Evolutionary conservation across 805 yeast species (phyloP), one percentile per base, ranked within the genome.

Genomic region (Scheffersomyces ergatensis): DNA sequence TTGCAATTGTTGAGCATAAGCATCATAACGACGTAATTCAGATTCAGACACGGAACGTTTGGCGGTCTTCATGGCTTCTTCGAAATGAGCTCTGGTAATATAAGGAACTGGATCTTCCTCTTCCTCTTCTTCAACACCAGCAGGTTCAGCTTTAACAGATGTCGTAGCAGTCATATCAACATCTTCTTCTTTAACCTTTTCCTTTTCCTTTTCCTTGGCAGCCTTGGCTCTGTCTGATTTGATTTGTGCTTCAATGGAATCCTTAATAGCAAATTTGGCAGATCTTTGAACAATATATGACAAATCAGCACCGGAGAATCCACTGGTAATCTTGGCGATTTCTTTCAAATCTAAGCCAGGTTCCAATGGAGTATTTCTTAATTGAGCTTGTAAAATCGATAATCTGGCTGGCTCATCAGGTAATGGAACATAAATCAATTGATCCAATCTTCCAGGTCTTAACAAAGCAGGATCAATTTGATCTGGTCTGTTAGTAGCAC

Each of bases 11-110:
- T 92, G 97, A 38, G 97, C 95, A 59, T 92, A 93, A 6, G 98
- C 95, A 73, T 93, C 99, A 65, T 93, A 93, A 70, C 99, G 90
- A 71, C 99, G 93, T 60, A 93, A 78, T 70, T 93, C 99, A 29
- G 97, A 87, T 60, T 95, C 98, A 31, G 95, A 83, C 36, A 93
- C 99, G 42, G 97, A 90, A 57, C 98, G 86, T 69, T 89, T 85
- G 39, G 99, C 99, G 1, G 98, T 89, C 82, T 92, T 90, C 99
- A 93, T 93, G 35, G 99, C 99, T 75, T 93, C 98, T 69, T 93
- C 97, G 57, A 93, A 89, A 65, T 93, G 99, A 38, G 83, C 84
- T 61, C 85, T 86, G 23, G 96, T 87, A 57, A 93, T 92, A 65
- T 67, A 93, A 58, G 99, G 99, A 53, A 93, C 99, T 23, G 96